Evolutionary conservation across 2,329 filamentous ascomycete genomes (phyloP).

Genomic region (Trichophyton benhamiae): DNA sequence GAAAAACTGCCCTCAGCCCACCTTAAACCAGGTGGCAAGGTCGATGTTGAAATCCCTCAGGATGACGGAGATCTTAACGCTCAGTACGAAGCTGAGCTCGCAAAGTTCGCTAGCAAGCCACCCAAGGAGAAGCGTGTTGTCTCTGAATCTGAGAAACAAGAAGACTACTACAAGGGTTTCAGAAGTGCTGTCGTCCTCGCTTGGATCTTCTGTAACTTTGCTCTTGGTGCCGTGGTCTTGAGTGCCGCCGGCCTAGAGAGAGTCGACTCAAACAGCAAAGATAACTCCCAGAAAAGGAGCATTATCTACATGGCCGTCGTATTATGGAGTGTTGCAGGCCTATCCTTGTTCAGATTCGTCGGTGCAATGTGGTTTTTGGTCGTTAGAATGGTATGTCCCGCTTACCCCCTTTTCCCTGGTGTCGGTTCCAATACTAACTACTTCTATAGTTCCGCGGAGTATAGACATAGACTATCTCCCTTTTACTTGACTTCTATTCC

Average conservation of each 20-base stretch:
- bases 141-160: slow-evolving; percentile 63
- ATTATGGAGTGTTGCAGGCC: slow-evolving; percentile 73
- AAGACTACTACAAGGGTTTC: slow-evolving; percentile 97
- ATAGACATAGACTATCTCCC: slow-evolving; percentile 17
- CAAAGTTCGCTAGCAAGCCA: slow-evolving; percentile 60
- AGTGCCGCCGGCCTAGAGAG: slow-evolving; percentile 71
- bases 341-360: slow-evolving; percentile 76
- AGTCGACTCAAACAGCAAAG: slow-evolving; percentile 39
- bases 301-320: slow-evolving; percentile 79
- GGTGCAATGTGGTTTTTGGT: slow-evolving; percentile 89
- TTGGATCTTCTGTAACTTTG: slow-evolving; percentile 97
- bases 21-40: slow-evolving; percentile 88
- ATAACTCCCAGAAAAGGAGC: slow-evolving; percentile 45
- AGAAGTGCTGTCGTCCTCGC: slow-evolving; percentile 79
- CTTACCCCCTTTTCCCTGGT: neutral
- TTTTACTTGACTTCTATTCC: neutral
- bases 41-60: slow-evolving; percentile 71
- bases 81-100: slow-evolving; percentile 78
- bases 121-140: slow-evolving; percentile 48
- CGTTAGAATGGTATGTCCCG: slow-evolving; percentile 63
- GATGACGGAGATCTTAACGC: slow-evolving; percentile 92
- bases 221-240: slow-evolving; percentile 71
- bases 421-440: neutral
- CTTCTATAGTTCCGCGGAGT: slow-evolving; percentile 40
- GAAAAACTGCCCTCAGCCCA: slow-evolving; percentile 81